Base-by-base conservation (phyloP, 306 rosid genomes). In the Rubus parviflorus region DNA sequence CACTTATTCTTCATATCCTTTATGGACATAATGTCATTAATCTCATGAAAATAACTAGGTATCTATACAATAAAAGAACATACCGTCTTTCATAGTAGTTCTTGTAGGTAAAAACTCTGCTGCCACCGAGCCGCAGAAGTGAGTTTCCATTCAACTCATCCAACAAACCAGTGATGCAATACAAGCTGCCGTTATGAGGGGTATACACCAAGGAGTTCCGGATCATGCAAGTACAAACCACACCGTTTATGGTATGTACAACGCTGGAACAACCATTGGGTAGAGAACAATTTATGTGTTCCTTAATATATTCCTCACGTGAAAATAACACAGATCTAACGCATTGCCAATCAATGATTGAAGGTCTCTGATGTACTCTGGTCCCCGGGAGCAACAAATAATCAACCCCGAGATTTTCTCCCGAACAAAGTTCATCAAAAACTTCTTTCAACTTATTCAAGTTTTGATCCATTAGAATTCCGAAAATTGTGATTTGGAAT, bases 141-240 rank as follows among this genome's bases (percentile, higher is more conserved):
- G 98, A 91, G 77, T 85, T 89, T 48, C 89, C 93, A 73, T 90
- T 41, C 81, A 93, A 75, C 8, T 76, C 74, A 43, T 68, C 65
- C 83, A 75, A 53, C 54, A 66, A 60, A 74, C 67, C 82, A 47
- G 86, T 84, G 61, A 86, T 87, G 80, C 83, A 81, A 83, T 93
- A 93, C 20, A 84, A 49, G 35, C 37, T 15, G 20, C 68, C 87
- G 57, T 79, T 91, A 56, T 93, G 98, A 48, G 96, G 97, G 61
- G 93, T 88, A 81, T 19, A 88, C 3, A 93, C 88, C 85, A 93
- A 57, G 8, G 96, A 85, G 71, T 85, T 85, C 61, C 35, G 30
- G 1, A 93, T 82, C 84, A 79, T 74, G 72, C 96, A 93, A 57
- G 72, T 7, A 76, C 93, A 93, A 65, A 83, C 85, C 8, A 15